phyloP scores from a whole-genome alignment of 306 rosid species.

The Quercus cerris region DNA sequence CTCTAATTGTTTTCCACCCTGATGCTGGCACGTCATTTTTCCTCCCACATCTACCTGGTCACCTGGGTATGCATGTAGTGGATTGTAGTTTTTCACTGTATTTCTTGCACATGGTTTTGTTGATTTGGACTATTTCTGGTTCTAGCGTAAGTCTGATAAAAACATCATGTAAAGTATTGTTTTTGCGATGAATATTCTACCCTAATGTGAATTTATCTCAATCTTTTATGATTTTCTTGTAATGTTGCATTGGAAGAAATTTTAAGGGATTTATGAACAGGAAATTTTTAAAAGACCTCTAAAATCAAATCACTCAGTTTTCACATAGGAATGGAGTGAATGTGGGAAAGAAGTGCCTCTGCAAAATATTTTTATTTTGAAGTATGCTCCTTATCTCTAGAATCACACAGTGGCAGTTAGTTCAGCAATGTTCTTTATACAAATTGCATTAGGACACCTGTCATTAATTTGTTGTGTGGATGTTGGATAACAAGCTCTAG shows the following conservation, averaged over 20 bases:
- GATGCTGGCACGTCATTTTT: slow-evolving; percentile 96
- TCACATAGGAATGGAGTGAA: neutral
- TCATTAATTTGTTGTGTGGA: too few species aligned
- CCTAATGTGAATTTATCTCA: too few species aligned
- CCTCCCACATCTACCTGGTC: slow-evolving; percentile 90
- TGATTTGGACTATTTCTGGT: slow-evolving; percentile 7
- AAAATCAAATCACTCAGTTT: neutral
- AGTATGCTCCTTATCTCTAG: neutral
- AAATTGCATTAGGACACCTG: neutral
- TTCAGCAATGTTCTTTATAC: too few species aligned
- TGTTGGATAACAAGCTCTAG: too few species aligned
- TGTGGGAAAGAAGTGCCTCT: neutral
- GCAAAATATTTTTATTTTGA: neutral
- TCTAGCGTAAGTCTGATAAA: too few species aligned
- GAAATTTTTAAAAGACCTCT: neutral
- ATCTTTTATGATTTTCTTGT: too few species aligned
- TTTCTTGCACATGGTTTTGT: slow-evolving; percentile 3
- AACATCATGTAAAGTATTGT: too few species aligned
- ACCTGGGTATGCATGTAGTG: slow-evolving; percentile 52
- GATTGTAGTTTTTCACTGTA: slow-evolving; percentile 4
- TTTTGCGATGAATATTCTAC: too few species aligned
- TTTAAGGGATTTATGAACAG: neutral
- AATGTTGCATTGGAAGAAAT: neutral
- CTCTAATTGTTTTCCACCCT: slow-evolving; percentile 91
- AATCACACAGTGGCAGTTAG: neutral